Evolutionary conservation across 768 basidiomycete genomes (phyloP).

Genomic region (Sporobolomyces roseus): DNA sequence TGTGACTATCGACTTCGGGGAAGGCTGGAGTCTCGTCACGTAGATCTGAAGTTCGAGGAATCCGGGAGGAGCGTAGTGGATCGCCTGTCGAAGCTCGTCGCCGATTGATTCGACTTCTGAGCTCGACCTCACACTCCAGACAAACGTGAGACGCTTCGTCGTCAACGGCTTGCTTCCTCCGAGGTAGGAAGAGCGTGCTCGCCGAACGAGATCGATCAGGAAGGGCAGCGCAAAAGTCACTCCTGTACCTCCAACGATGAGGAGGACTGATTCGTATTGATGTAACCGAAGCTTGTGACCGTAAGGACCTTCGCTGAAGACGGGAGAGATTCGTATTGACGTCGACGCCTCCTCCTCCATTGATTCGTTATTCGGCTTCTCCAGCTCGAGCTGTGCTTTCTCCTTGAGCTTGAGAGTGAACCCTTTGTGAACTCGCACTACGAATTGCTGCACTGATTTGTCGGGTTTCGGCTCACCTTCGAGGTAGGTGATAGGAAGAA

Average conservation of each 20-base stretch:
- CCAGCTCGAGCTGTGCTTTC: not conserved
- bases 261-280: constrained; percentile 17
- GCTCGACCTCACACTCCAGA: constrained; percentile 10
- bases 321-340: constrained; percentile 6
- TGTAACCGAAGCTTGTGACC: constrained; percentile 18
- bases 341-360: not conserved
- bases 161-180: not conserved
- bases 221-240: constrained; percentile 15
- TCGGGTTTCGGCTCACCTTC: not conserved
- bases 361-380: not conserved
- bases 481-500: constrained; percentile 15
- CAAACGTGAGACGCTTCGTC: constrained; percentile 10
- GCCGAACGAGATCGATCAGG: constrained; percentile 25
- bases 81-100: constrained; percentile 15
- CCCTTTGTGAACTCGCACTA: constrained; percentile 16
- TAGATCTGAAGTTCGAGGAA: constrained; percentile 26
- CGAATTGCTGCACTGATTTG: not conserved
- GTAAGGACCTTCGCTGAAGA: constrained; percentile 22
- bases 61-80: constrained; percentile 15
- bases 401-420: constrained; percentile 22
- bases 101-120: constrained; percentile 23
- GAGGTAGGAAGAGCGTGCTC: not conserved
- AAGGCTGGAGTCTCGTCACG: too few species aligned
- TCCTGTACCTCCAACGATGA: constrained; percentile 23
- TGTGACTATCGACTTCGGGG: too few species aligned